Conservation (phyloP, 1,284 basidiomycete genomes). For the Malassezia psittaci region DNA sequence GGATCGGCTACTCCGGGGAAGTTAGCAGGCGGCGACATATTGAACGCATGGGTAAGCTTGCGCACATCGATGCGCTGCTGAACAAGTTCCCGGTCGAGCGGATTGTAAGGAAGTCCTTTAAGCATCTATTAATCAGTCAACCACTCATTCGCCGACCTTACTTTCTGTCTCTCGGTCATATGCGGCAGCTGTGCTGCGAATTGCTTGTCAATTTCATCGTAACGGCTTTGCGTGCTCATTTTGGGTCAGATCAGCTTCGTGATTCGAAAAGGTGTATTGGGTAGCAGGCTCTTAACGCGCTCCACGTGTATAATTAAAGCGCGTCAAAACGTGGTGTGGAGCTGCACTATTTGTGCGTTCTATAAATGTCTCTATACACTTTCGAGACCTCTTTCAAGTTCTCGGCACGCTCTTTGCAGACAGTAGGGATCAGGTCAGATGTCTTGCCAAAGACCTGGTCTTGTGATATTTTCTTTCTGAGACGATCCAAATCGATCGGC, state of each 20-base stretch:
- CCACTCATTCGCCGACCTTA: neutral
- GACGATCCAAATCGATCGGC: too few species aligned
- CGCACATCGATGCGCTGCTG: neutral
- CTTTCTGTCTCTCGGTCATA: slow-evolving; percentile 18
- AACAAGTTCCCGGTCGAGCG: slow-evolving; percentile 3
- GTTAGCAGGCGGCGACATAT: slow-evolving; percentile 3
- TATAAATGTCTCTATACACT: too few species aligned
- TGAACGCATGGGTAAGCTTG: slow-evolving; percentile 6
- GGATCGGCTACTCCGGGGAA: neutral
- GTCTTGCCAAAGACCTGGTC: too few species aligned
- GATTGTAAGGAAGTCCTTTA: slow-evolving; percentile 4
- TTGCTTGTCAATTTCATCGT: slow-evolving; percentile 13
- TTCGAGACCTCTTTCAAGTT: too few species aligned
- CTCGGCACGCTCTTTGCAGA: too few species aligned
- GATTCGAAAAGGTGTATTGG: neutral
- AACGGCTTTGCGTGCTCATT: slow-evolving; percentile 7
- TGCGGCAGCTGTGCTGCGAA: slow-evolving; percentile 4
- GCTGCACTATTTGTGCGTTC: too few species aligned
- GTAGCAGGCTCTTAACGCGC: neutral
- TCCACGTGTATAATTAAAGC: neutral
- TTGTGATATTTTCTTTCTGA: too few species aligned
- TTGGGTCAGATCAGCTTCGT: neutral
- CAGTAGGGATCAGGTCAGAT: too few species aligned
- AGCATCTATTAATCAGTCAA: slow-evolving; percentile 2
- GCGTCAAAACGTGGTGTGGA: too few species aligned